Evolutionary conservation across 1,284 basidiomycete species (phyloP).

Genomic region (Ceratobasidium sp.): DNA sequence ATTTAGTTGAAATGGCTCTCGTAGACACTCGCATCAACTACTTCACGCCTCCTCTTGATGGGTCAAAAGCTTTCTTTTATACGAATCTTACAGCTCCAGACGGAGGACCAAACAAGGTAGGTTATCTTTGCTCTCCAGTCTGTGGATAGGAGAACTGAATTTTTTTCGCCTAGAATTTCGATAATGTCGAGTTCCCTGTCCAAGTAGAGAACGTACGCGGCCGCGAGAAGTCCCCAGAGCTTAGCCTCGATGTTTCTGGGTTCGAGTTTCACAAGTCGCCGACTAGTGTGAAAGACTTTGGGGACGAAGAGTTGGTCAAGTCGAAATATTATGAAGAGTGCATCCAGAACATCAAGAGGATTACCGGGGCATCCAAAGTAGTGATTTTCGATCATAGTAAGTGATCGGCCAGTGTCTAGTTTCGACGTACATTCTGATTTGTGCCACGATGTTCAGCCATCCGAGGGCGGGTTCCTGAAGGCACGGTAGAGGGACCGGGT

Average conservation of each 20-base stretch:
- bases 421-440: background rate
- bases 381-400: slow-evolving; percentile 75
- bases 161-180: slow-evolving; percentile 66
- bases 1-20: slow-evolving; percentile 12
- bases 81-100: slow-evolving; percentile 2
- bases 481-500: slow-evolving; percentile 57
- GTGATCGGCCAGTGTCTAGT: slow-evolving; percentile 49
- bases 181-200: slow-evolving; percentile 53
- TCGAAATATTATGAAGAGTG: slow-evolving; percentile 73
- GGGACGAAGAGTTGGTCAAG: slow-evolving; percentile 64
- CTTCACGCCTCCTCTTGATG: slow-evolving; percentile 49
- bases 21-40: slow-evolving; percentile 48
- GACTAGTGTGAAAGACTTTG: slow-evolving; percentile 56
- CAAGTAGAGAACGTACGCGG: slow-evolving; percentile 70
- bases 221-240: slow-evolving; percentile 59
- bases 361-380: slow-evolving; percentile 71
- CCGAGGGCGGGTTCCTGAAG: slow-evolving; percentile 60
- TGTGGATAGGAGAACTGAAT: slow-evolving; percentile 59
- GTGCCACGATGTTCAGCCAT: slow-evolving; percentile 58
- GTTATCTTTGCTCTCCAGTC: slow-evolving; percentile 41
- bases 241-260: slow-evolving; percentile 67
- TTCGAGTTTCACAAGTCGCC: slow-evolving; percentile 65
- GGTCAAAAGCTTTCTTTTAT: slow-evolving; percentile 46
- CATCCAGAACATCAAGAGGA: slow-evolving; percentile 68
- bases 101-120: background rate